Conservation (phyloP, 108 stramenopile species). For the Nannochloropsis granulata region DNA sequence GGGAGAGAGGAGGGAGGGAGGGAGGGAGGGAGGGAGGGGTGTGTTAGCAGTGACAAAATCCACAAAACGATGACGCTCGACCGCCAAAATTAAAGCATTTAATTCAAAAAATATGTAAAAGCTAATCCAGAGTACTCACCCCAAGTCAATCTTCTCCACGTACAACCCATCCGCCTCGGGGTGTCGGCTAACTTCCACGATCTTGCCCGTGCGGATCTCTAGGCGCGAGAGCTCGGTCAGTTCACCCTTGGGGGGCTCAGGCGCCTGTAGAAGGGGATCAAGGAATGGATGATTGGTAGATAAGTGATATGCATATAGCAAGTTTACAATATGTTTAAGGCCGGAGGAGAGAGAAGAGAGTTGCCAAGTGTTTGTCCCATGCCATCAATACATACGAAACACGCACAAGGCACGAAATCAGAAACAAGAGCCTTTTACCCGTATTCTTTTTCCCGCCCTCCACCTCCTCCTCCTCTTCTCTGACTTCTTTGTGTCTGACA, state of each 20-base stretch:
- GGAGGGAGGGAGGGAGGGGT: neutral
- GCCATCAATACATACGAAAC: no score
- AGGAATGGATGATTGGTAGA: no score
- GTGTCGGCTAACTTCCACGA: slow-evolving; percentile 34
- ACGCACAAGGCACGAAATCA: no score
- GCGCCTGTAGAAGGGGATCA: neutral
- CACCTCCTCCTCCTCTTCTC: neutral
- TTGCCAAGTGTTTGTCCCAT: no score
- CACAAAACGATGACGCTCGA: neutral
- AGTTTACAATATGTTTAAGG: no score
- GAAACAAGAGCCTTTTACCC: neutral
- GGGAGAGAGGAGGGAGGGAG: neutral
- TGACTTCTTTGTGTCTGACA: no score
- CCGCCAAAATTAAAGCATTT: neutral
- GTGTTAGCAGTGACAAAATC: no score
- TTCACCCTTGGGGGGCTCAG: slow-evolving; percentile 14
- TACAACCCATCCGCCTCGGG: slow-evolving; percentile 39
- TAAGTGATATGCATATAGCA: no score
- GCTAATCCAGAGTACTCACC: neutral
- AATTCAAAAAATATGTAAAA: neutral
- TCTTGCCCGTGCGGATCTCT: slow-evolving; percentile 35
- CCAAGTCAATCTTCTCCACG: slow-evolving; percentile 41
- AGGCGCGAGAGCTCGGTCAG: slow-evolving; percentile 33
- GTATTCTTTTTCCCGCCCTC: neutral
- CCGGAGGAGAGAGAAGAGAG: no score